phyloP scores from a whole-genome alignment of 768 basidiomycete genomes.

The Xerocomellus dryophilus region DNA sequence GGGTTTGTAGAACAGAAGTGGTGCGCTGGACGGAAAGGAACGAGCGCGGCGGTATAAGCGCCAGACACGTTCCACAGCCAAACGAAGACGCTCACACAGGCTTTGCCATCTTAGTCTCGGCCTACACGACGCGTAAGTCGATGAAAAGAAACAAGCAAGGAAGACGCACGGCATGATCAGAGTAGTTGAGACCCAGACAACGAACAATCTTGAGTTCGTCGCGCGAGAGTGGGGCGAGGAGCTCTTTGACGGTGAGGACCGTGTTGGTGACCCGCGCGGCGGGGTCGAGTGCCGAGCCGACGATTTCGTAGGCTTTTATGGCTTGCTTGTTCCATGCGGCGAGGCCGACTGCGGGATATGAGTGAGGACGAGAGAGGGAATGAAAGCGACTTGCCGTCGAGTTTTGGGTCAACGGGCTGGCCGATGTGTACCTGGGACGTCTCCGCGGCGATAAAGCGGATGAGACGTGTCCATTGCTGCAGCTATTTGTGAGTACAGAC shows the following conservation, averaged over 20 bases:
- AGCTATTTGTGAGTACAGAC: neutral
- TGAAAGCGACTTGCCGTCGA: constrained; percentile 51
- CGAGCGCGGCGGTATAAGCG: neutral
- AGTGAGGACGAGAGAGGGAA: neutral
- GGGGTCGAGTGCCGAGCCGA: constrained; percentile 66
- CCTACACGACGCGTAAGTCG: constrained; percentile 36
- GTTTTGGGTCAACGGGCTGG: constrained; percentile 62
- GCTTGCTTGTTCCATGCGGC: constrained; percentile 48
- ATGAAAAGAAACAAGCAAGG: neutral
- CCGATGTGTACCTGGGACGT: constrained; percentile 73
- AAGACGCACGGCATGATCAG: constrained; percentile 69
- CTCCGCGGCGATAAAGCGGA: constrained; percentile 78
- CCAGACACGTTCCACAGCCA: neutral
- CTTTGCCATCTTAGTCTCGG: constrained; percentile 60
- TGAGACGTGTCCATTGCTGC: constrained; percentile 67
- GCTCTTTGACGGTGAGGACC: constrained; percentile 65
- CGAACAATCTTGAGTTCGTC: constrained; percentile 68
- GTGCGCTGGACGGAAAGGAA: constrained; percentile 42
- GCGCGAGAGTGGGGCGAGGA: constrained; percentile 65
- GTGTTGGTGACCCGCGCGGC: constrained; percentile 59
- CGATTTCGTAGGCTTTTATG: constrained; percentile 70
- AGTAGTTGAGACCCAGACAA: constrained; percentile 79
- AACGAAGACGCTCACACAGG: constrained; percentile 50
- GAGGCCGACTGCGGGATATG: constrained; percentile 50
- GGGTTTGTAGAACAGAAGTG: constrained; percentile 81